Conservation (phyloP, 768 basidiomycete species). For the Russula virescens region DNA sequence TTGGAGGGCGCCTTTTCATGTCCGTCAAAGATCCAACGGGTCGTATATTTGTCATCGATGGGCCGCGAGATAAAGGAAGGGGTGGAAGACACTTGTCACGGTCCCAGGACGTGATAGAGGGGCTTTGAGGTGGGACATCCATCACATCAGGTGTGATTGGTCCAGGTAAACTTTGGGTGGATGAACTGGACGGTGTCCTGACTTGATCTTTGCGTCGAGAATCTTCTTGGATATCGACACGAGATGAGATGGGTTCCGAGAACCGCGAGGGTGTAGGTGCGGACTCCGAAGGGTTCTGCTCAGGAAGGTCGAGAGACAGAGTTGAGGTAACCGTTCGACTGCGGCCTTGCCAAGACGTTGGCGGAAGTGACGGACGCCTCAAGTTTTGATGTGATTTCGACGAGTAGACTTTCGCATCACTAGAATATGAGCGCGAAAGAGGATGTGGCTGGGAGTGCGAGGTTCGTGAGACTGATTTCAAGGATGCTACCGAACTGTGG, state of each 20-base stretch:
- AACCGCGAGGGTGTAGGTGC: slow-evolving; percentile 8
- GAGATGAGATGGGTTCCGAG: slow-evolving; percentile 18
- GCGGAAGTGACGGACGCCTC: slow-evolving; percentile 16
- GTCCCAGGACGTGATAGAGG: slow-evolving; percentile 7
- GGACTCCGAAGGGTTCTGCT: slow-evolving; percentile 2
- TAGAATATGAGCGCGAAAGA: slow-evolving; percentile 28
- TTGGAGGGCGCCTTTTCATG: neutral
- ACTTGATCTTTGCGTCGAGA: slow-evolving; percentile 16
- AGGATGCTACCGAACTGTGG: slow-evolving; percentile 22
- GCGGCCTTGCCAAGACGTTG: slow-evolving; percentile 20
- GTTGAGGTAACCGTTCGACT: slow-evolving; percentile 3
- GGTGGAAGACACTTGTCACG: slow-evolving; percentile 24
- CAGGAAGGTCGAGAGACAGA: slow-evolving; percentile 14
- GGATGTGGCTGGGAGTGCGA: slow-evolving; percentile 22
- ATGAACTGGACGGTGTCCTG: slow-evolving; percentile 19
- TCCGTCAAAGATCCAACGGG: neutral
- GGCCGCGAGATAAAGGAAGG: slow-evolving; percentile 18
- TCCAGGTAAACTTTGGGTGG: slow-evolving; percentile 18
- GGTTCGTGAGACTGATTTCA: slow-evolving; percentile 7
- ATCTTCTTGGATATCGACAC: slow-evolving; percentile 3
- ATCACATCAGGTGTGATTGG: slow-evolving; percentile 20
- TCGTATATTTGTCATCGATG: slow-evolving; percentile 10
- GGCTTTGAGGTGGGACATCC: neutral
- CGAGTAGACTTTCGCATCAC: neutral
- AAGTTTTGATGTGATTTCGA: slow-evolving; percentile 4